Evolutionary conservation across 169 alveolate genomes (phyloP).

Genomic region (Cryptosporidium baileyi): DNA sequence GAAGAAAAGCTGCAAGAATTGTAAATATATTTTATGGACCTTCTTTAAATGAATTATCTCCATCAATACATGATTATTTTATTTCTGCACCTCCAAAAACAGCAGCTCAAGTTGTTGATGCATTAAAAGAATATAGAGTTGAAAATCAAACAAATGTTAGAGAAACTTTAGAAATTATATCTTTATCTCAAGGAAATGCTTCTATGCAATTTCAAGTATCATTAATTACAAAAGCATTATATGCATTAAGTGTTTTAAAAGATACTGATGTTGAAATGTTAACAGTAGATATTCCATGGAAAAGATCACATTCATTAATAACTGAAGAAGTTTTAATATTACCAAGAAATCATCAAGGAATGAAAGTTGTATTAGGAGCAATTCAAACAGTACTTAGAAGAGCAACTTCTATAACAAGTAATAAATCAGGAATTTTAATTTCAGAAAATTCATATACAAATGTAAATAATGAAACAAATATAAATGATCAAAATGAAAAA

Average conservation of each 20-base stretch:
- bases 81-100: constrained; percentile 72
- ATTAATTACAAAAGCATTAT: constrained; percentile 70
- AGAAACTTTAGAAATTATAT: constrained; percentile 63
- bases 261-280: constrained; percentile 57
- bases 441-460: background rate
- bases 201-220: constrained; percentile 73
- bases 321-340: constrained; percentile 41
- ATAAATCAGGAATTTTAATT: background rate
- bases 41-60: constrained; percentile 57
- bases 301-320: constrained; percentile 24
- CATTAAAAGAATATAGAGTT: constrained; percentile 71
- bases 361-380: constrained; percentile 21
- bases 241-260: constrained; percentile 67
- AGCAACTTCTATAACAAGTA: constrained; percentile 4
- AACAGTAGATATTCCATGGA: constrained; percentile 71
- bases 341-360: constrained; percentile 56
- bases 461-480: background rate
- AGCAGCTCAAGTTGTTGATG: constrained; percentile 73
- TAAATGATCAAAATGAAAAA: background rate
- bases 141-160: constrained; percentile 67
- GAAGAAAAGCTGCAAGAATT: constrained; percentile 72
- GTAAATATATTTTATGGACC: constrained; percentile 70
- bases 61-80: constrained; percentile 63
- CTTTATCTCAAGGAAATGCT: constrained; percentile 72
- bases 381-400: constrained; percentile 32